phyloP scores from a whole-genome alignment of 2,329 filamentous ascomycete species.

The Trichoderma breve region DNA sequence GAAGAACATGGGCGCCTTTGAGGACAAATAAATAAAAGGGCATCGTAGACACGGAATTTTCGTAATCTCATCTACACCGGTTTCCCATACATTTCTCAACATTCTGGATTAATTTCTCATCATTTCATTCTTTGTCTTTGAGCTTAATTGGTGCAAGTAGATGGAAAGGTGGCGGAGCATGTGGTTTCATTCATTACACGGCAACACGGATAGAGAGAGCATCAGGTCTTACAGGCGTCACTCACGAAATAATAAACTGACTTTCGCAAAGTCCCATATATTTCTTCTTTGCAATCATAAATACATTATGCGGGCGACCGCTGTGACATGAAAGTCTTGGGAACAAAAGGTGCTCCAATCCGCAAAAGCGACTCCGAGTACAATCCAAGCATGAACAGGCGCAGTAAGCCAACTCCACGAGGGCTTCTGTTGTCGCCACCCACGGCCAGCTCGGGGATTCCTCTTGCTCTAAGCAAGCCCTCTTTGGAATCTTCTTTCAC shows the following conservation, averaged over 20 bases:
- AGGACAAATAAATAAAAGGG: conserved; percentile 36
- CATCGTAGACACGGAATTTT: background rate
- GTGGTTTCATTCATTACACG: conserved; percentile 1
- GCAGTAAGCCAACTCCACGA: background rate
- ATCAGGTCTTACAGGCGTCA: background rate
- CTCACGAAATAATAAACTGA: background rate
- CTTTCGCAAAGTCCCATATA: background rate
- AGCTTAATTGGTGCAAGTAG: background rate
- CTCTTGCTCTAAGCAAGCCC: background rate
- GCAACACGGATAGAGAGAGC: background rate
- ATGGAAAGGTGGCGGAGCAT: background rate
- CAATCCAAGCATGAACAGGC: background rate
- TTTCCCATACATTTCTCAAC: background rate
- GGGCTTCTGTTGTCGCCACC: background rate
- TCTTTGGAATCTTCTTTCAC: background rate
- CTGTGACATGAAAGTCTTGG: background rate
- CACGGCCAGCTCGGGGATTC: background rate
- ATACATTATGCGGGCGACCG: background rate
- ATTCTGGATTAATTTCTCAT: background rate
- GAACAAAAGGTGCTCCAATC: background rate
- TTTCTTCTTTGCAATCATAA: conserved; percentile 1
- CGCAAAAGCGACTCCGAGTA: background rate
- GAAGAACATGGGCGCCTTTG: conserved; percentile 61
- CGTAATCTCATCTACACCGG: background rate
- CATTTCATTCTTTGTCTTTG: background rate